Base-by-base conservation (phyloP, 2,329 filamentous ascomycete species). In the Fusarium fujikuroi region DNA sequence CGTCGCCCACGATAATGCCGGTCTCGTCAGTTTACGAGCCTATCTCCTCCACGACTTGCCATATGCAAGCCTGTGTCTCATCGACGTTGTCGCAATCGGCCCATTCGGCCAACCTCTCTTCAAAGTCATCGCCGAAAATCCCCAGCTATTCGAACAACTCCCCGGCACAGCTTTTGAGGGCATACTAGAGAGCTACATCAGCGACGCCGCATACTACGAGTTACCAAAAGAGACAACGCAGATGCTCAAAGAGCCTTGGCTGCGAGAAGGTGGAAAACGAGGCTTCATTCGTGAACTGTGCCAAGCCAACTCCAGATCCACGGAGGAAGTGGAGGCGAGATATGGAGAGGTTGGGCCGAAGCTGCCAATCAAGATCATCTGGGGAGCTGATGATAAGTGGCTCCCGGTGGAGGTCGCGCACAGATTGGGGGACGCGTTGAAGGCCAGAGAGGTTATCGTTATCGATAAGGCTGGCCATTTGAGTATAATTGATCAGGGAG, bases 1-100 rank as follows among this genome's bases (percentile, higher is more conserved):
- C 1, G 69, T 86, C 3, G 84, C 84, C 0, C 85, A 87, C 64
- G 85, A 86, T 36, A 81, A 85, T 40, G 85, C 79, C 2, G 84
- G 85, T 0, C 63, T 85, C 15, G 80, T 86, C 46, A 79, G 78
- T 25, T 54, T 86, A 9, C 80, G 84, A 5, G 80, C 80, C 0
- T 77, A 83, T 56, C 70, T 86, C 0, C 50, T 84, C 0, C 83
- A 85, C 57, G 76, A 70, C 6, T 79, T 79, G 16, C 63, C 80
- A 0, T 86, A 82, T 64, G 77, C 75, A 5, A 84, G 81, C 39
- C 75, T 87, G 3, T 81, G 83, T 37, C 76, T 86, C 2, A 79
- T 85, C 25, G 81, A 87, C 43, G 84, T 85, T 0, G 85, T 86
- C 8, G 80, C 82, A 0, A 75, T 85, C 0, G 81, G 83, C 0